A percentile compares a stretch with the other conserved stretches of the same genome.
Evolutionary conservation across 163 green algal species (phyloP).

Genomic region (Volvox carteri): DNA sequence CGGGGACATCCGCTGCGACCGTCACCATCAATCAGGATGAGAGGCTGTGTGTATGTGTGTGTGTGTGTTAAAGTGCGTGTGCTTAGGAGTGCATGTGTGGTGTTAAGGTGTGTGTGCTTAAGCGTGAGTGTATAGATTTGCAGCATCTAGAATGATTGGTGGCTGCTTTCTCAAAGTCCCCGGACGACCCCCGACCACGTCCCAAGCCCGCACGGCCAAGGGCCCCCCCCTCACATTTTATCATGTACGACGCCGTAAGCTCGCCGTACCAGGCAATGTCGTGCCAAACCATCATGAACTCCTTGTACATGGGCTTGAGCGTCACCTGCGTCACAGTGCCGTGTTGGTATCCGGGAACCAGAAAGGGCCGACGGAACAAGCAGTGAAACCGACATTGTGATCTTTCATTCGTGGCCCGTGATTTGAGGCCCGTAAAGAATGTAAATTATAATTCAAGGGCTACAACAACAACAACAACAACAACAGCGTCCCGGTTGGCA

Average conservation of each 20-base stretch:
- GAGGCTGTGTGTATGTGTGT: background rate
- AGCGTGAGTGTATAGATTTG: background rate
- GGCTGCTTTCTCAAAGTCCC: too few species aligned
- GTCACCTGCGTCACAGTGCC: background rate
- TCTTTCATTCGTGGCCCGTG: too few species aligned
- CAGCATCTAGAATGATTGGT: too few species aligned
- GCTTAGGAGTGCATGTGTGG: background rate
- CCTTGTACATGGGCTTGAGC: slow-evolving; percentile 47
- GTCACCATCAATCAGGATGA: too few species aligned
- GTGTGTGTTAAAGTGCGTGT: background rate
- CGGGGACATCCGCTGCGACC: slow-evolving; percentile 10
- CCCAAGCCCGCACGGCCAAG: background rate
- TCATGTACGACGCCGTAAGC: slow-evolving; percentile 12
- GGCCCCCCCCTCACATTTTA: slow-evolving; percentile 46
- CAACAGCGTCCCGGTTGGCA: too few species aligned
- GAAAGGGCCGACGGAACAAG: too few species aligned
- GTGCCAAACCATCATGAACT: slow-evolving; percentile 53
- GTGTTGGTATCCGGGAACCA: too few species aligned
- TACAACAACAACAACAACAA: too few species aligned
- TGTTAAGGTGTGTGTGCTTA: background rate
- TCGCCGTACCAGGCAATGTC: slow-evolving; percentile 57
- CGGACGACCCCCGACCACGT: too few species aligned
- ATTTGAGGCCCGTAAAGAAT: too few species aligned
- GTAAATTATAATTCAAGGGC: too few species aligned
- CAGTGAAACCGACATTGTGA: too few species aligned